Conservation (phyloP, 495 filamentous ascomycete genomes). For the Staphylotrichum longicolle region DNA sequence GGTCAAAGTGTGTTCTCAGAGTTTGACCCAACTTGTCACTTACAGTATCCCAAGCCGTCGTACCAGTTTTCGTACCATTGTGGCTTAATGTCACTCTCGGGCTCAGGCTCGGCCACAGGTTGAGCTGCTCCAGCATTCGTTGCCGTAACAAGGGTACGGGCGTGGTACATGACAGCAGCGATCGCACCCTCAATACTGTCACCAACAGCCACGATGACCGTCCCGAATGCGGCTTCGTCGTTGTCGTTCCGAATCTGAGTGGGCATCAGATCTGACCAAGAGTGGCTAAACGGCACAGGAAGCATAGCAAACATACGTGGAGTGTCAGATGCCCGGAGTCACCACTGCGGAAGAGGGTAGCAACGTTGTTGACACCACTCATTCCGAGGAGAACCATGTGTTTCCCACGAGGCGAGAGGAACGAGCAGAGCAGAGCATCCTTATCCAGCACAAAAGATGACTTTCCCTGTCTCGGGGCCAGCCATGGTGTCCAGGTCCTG, state of each 20-base stretch:
- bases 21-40: constrained; percentile 18
- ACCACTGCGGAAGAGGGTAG: constrained; percentile 67
- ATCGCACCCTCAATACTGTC: constrained; percentile 73
- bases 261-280: constrained; percentile 30
- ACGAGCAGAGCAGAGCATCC: constrained; percentile 78
- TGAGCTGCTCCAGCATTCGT: constrained; percentile 27
- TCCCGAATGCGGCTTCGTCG: constrained; percentile 48
- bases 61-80: constrained; percentile 87
- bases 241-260: constrained; percentile 58
- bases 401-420: constrained; percentile 68
- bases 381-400: constrained; percentile 81
- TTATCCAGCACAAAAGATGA: constrained; percentile 62
- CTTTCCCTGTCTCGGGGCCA: constrained; percentile 82
- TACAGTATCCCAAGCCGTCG: constrained; percentile 72
- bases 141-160: constrained; percentile 62
- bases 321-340: constrained; percentile 63
- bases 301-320: constrained; percentile 47
- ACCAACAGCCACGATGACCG: constrained; percentile 69
- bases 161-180: constrained; percentile 81
- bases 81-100: constrained; percentile 42
- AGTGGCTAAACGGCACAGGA: no score
- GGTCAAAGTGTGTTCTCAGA: neutral
- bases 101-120: constrained; percentile 24
- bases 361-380: constrained; percentile 69
- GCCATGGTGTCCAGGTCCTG: constrained; percentile 78